Base-by-base conservation (phyloP, 1,284 basidiomycete species). In the Rhizoctonia solani region DNA sequence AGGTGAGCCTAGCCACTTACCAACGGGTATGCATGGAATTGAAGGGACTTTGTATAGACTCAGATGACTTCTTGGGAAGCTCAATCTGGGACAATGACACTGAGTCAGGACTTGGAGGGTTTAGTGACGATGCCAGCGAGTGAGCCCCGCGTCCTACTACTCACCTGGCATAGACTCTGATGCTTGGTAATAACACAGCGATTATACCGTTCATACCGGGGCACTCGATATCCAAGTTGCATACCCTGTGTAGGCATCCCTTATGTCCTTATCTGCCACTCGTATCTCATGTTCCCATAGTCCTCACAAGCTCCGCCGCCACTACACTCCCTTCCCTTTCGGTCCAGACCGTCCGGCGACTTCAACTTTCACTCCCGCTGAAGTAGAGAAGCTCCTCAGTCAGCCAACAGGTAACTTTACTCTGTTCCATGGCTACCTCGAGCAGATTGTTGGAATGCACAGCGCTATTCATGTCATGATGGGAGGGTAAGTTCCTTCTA, bases 301-400 rank as follows among this genome's bases (percentile, higher is more conserved):
- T 6, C 13, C 25, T 5, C 56, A 59, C n/a, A 59, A 49, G n/a
- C 56, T 59, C n/a, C 56, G 56, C 16, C 56, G 56, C 29, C 42
- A 59, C 11, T 59, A 59, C 23, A 44, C 8, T 2, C 56, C 56
- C 16, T 61, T 37, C 25, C 46, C 32, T 21, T 59, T 59, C 6
- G 19, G 9, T 5, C 5, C 8, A 14, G 6, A 9, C 21, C 6
- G 11, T 11, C 21, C 44, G n/a, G 44, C 44, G 11, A 19, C 44
- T 21, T 46, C 44, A 6, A 46, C 44, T 6, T 46, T 46, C n/a
- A 46, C 44, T 9, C 44, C 44, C 6, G 44, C 44, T 19, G 44
- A 46, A 19, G 44, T 46, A 6, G 44, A 46, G 9, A 46, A 46
- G 44, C 19, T 46, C 6, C 44, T 46, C 6, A 39, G 37, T 16